These are phyloP conservation scores for Dryadomyces quercivorus DNA, from an alignment of 2,329 filamentous ascomycete species.

Conservation along the genomic window DNA sequence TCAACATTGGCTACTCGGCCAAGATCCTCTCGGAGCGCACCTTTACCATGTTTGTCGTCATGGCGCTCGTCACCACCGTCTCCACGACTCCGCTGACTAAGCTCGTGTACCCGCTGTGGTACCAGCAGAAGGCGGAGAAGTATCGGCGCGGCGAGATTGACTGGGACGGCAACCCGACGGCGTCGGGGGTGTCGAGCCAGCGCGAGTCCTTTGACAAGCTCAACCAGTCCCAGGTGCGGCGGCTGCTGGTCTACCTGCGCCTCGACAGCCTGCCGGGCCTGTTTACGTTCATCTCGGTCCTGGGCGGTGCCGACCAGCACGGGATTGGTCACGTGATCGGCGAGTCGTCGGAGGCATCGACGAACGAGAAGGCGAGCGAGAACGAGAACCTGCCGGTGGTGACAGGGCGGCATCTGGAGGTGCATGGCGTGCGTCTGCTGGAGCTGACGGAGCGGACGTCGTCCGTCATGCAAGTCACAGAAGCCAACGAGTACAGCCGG, in stretches of 20 bases:
- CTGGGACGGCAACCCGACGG: conserved; percentile 48
- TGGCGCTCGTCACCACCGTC: conserved; percentile 81
- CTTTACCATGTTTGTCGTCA: conserved; percentile 90
- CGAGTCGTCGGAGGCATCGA: not conserved
- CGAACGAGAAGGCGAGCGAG: conserved; percentile 18
- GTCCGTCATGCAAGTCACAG: conserved; percentile 87
- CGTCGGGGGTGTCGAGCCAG: conserved; percentile 16
- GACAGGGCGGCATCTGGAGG: conserved; percentile 45
- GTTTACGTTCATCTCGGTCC: conserved; percentile 69
- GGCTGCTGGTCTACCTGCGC: conserved; percentile 68
- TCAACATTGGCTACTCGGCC: conserved; percentile 71
- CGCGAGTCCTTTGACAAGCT: conserved; percentile 18
- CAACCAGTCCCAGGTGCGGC: conserved; percentile 35
- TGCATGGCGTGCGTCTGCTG: conserved; percentile 75
- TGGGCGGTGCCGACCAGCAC: conserved; percentile 33
- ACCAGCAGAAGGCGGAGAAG: conserved; percentile 37
- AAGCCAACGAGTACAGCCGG: conserved; percentile 58
- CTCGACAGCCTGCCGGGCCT: conserved; percentile 74
- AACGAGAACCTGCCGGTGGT: conserved; percentile 18
- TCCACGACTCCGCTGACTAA: conserved; percentile 66
- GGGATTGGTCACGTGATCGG: conserved; percentile 7
- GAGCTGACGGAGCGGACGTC: conserved; percentile 88
- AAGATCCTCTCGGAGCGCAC: conserved; percentile 68
- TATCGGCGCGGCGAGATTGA: conserved; percentile 78
- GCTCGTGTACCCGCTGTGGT: conserved; percentile 58